Base-by-base conservation (phyloP, 2,329 filamentous ascomycete species). In the Dactylellina leptospora region DNA sequence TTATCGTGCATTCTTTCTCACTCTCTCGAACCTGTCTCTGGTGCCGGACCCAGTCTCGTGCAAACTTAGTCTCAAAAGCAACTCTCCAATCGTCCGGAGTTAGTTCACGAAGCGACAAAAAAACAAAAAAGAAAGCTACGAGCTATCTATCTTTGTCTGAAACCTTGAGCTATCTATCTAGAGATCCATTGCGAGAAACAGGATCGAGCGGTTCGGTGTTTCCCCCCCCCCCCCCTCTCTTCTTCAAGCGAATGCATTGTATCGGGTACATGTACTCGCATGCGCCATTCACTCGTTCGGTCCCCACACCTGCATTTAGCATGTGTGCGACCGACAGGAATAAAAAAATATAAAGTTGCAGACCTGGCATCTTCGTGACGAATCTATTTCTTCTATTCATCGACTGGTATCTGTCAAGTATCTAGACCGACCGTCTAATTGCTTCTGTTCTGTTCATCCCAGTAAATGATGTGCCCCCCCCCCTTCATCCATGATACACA, bases 271-370 rank as follows among this genome's bases (percentile, higher is more conserved):
- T 45, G 8, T 4, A 16, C n/a, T 16, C 20, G 13, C n/a, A 23
- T 45, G 38, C 38, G 16, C 18, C n/a, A 22, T 20, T 9, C 48
- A 38, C 5, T 16, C 30, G 23, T 30, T 36, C 42, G 40, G 33
- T 22, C 27, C 4, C 40, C 40, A 45, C n/a, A 45, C n/a, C 40
- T 22, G 4, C 8, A 16, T 40, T 55, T 54, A 16, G 18, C 33
- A 55, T 55, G 51, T 40, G 33, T 55, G 51, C 51, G 51, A 55
- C 51, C 18, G 18, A n/a, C n/a, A n/a, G n/a, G n/a, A n/a, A n/a
- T n/a, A n/a, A n/a, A n/a, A n/a, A n/a, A 55, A 55, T 55, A 55
- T 55, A 55, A 55, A 55, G 51, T 55, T 55, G 51, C 51, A 55
- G 51, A 55, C 40, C 51, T 55, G 51, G 51, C 51, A 42, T 55